These are phyloP conservation scores for Gardenia jasminoides DNA, from an alignment of 257 asterid species.

Conservation along the genomic window DNA sequence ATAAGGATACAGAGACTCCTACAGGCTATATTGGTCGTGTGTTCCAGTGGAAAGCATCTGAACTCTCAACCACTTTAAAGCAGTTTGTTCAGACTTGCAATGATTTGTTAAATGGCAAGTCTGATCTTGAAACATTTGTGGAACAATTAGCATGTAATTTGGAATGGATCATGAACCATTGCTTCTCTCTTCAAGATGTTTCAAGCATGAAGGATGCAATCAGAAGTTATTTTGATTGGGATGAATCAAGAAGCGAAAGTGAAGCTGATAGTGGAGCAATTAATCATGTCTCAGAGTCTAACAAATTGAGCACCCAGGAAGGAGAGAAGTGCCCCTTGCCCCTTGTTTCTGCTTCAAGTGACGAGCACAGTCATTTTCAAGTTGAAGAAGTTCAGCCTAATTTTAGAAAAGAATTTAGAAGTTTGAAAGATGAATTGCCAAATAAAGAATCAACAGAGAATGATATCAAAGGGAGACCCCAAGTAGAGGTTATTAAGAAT, in stretches of 20 bases:
- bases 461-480: slow-evolving; percentile 37
- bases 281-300: slow-evolving; percentile 38
- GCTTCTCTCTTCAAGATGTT: slow-evolving; percentile 82
- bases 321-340: slow-evolving; percentile 23
- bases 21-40: slow-evolving; percentile 51
- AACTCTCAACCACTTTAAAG: slow-evolving; percentile 46
- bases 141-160: slow-evolving; percentile 48
- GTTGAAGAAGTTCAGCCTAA: slow-evolving; percentile 29
- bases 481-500: slow-evolving; percentile 33
- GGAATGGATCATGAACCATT: slow-evolving; percentile 81
- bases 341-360: slow-evolving; percentile 24
- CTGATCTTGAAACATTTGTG: slow-evolving; percentile 49
- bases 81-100: slow-evolving; percentile 54
- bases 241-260: slow-evolving; percentile 61
- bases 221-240: slow-evolving; percentile 58
- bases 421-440: slow-evolving; percentile 30
- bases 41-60: slow-evolving; percentile 76
- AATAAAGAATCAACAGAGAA: slow-evolving; percentile 27
- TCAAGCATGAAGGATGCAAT: slow-evolving; percentile 70
- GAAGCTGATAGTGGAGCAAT: slow-evolving; percentile 49
- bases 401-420: slow-evolving; percentile 28
- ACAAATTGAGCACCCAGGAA: slow-evolving; percentile 19
- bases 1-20: slow-evolving; percentile 34
- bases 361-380: slow-evolving; percentile 24
- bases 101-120: slow-evolving; percentile 49